A percentile compares a stretch with the other conserved stretches of the same genome.
Conservation (phyloP, 1,284 basidiomycete genomes). For the Sutorius eximius region DNA sequence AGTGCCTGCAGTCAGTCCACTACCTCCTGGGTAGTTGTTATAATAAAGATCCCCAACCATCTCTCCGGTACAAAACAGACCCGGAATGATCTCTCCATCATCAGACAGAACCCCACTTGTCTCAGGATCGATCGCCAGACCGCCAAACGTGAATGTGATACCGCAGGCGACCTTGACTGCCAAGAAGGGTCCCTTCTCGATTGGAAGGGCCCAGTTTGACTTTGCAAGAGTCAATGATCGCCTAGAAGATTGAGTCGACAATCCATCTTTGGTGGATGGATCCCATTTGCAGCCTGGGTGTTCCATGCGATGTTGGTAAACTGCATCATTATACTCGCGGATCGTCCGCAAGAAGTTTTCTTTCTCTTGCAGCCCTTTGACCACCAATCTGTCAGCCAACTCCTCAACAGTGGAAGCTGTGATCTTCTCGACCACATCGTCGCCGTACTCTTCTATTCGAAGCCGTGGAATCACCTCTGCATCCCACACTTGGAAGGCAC, state of each 20-base stretch:
- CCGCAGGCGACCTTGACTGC: conserved; percentile 68
- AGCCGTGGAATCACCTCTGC: conserved; percentile 43
- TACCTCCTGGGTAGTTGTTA: conserved; percentile 66
- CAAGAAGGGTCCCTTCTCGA: conserved; percentile 55
- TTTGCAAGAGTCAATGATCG: conserved; percentile 38
- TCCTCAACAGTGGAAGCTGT: conserved; percentile 49
- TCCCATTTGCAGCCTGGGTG: conserved; percentile 47
- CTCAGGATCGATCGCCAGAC: conserved; percentile 55
- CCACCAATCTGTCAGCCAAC: conserved; percentile 48
- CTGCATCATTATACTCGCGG: conserved; percentile 51
- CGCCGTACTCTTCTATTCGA: conserved; percentile 63
- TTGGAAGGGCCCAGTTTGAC: conserved; percentile 62
- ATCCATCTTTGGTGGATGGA: conserved; percentile 61
- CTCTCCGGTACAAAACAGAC: conserved; percentile 65
- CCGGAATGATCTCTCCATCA: conserved; percentile 44
- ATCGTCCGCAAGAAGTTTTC: conserved; percentile 47
- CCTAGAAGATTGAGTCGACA: conserved; percentile 47
- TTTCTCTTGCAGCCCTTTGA: conserved; percentile 47
- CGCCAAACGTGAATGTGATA: conserved; percentile 72
- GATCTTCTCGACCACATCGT: conserved; percentile 56
- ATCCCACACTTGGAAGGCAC: conserved; percentile 66
- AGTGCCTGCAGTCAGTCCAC: conserved; percentile 63
- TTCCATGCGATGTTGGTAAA: conserved; percentile 39
- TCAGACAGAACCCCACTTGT: conserved; percentile 51
- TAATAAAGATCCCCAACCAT: conserved; percentile 65